Conservation (phyloP, 202 grass and related monocot species). For the Setaria italica region DNA sequence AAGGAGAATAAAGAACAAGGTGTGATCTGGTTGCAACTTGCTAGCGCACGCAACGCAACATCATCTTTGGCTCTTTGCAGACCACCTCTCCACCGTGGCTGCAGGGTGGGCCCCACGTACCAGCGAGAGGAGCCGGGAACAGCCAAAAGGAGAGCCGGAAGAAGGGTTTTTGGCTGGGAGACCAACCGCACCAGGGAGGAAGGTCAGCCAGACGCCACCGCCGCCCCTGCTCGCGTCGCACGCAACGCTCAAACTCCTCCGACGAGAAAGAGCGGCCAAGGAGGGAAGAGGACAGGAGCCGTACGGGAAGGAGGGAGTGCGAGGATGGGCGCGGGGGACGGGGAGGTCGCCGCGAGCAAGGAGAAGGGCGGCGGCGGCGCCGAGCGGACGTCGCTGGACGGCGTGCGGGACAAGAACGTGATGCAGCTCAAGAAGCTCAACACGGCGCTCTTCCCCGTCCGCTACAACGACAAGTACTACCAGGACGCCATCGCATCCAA, state of each 20-base stretch:
- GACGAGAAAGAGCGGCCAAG: background rate
- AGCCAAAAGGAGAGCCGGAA: constrained; percentile 6
- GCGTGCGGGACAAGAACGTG: constrained; percentile 93
- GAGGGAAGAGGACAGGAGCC: background rate
- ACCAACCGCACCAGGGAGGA: constrained; percentile 19
- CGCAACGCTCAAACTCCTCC: background rate
- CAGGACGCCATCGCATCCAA: constrained; percentile 82
- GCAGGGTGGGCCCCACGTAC: background rate
- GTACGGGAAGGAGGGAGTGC: background rate
- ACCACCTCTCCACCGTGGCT: background rate
- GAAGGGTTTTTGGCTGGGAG: constrained; percentile 54
- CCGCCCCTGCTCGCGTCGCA: constrained; percentile 50
- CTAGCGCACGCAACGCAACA: constrained; percentile 8
- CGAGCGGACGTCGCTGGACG: constrained; percentile 78
- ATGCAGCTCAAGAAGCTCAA: constrained; percentile 99
- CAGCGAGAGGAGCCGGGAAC: background rate
- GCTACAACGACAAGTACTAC: constrained; percentile 99
- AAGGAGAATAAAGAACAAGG: background rate
- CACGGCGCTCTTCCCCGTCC: constrained; percentile 89
- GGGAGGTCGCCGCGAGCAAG: constrained; percentile 52
- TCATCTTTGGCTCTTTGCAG: background rate
- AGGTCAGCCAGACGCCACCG: constrained; percentile 42
- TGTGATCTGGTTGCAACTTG: background rate
- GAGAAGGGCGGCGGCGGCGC: constrained; percentile 52
- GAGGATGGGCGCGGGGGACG: constrained; percentile 57